phyloP scores from a whole-genome alignment of 2,329 filamentous ascomycete genomes.

The Aspergillus fructus region DNA sequence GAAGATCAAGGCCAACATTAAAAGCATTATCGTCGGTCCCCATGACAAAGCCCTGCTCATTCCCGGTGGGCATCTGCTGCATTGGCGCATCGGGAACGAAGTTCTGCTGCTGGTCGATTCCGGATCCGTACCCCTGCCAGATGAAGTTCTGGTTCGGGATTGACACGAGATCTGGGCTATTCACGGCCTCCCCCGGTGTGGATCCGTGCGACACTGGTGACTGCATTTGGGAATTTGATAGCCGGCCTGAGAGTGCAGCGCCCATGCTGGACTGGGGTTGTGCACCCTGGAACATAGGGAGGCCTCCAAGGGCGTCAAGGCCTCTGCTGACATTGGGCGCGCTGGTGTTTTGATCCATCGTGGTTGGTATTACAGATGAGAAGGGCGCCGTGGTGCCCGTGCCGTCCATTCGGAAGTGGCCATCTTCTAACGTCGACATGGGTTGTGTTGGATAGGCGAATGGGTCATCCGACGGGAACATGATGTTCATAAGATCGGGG shows the following conservation, averaged over 20 bases:
- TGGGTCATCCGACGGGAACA: conserved; percentile 52
- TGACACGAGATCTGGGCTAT: conserved; percentile 43
- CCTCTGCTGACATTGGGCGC: conserved; percentile 1
- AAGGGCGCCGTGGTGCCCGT: conserved; percentile 20
- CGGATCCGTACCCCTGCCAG: conserved; percentile 43
- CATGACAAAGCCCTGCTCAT: conserved; percentile 27
- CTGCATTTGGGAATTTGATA: conserved; percentile 30
- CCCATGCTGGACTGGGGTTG: conserved; percentile 21
- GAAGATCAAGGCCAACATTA: conserved; percentile 34
- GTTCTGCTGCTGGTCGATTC: conserved; percentile 28
- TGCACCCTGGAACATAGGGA: conserved; percentile 26
- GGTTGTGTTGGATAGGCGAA: conserved; percentile 53
- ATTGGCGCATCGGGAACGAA: conserved; percentile 18
- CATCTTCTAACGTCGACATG: conserved; percentile 47
- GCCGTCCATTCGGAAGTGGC: conserved; percentile 38
- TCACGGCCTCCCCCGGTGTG: conserved; percentile 33
- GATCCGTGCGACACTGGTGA: conserved; percentile 35
- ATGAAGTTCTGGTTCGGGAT: conserved; percentile 43
- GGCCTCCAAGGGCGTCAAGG: conserved; percentile 29
- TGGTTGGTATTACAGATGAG: conserved; percentile 18
- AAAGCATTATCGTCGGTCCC: conserved; percentile 27
- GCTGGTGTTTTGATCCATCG: conserved; percentile 16
- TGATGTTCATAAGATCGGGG: conserved; percentile 51
- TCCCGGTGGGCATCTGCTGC: conserved; percentile 21
- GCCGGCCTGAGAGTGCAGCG: conserved; percentile 28